phyloP scores from a whole-genome alignment of 192 early-diverging fungal species.

The Funneliformis geosporum region DNA sequence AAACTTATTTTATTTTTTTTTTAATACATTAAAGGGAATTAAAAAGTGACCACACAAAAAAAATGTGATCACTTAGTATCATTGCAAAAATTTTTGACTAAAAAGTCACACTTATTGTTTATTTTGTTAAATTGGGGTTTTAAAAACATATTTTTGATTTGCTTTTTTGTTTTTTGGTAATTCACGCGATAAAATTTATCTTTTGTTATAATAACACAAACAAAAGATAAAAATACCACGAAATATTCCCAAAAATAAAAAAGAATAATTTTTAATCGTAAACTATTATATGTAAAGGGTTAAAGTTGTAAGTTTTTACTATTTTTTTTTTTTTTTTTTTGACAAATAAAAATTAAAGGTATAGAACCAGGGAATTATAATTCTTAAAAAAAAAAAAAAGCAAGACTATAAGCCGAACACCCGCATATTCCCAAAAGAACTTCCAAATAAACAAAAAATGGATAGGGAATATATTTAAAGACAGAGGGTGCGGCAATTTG shows the following conservation, averaged over 20 bases:
- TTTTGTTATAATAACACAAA: neutral
- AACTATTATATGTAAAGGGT: neutral
- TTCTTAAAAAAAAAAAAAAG: slow-evolving; percentile 3
- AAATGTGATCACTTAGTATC: neutral
- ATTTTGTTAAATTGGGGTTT: neutral
- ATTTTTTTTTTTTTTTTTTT: neutral
- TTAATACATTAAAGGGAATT: neutral
- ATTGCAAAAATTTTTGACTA: neutral
- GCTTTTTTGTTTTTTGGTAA: neutral
- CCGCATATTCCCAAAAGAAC: neutral
- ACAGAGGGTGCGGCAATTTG: neutral
- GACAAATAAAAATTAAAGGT: neutral
- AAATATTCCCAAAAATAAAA: neutral
- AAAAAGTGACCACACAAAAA: neutral
- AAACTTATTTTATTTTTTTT: neutral
- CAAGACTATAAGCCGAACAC: neutral
- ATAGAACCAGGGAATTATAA: neutral
- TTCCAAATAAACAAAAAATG: slow-evolving; percentile 4
- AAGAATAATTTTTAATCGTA: neutral
- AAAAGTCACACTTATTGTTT: neutral
- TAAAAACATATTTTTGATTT: neutral
- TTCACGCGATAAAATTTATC: neutral
- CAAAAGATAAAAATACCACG: neutral
- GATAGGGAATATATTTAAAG: slow-evolving; percentile 11
- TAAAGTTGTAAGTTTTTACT: neutral